Evolutionary conservation across 2,329 filamentous ascomycete species (phyloP).

Genomic region (Aspergillus ibericus): DNA sequence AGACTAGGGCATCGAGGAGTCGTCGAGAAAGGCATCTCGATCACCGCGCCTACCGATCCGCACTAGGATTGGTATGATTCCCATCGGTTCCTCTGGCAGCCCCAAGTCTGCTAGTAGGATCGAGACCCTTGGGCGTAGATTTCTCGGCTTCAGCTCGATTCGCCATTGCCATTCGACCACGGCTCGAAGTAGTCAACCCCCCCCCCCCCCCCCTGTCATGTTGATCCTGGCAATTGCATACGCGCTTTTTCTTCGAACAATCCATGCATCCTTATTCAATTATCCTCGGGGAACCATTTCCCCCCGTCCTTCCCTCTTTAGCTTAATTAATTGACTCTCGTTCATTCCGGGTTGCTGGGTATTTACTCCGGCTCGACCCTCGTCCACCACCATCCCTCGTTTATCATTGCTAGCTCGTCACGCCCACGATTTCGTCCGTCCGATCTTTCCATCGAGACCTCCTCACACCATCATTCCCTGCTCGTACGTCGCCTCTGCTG

Average conservation of each 20-base stretch:
- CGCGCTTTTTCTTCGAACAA: slow-evolving; percentile 14
- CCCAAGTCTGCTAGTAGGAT: slow-evolving; percentile 6
- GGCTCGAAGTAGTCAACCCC: slow-evolving; percentile 6
- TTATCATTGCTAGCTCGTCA: slow-evolving; percentile 6
- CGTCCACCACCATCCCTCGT: slow-evolving; percentile 6
- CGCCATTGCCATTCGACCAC: slow-evolving; percentile 8
- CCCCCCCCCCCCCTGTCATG: slow-evolving; percentile 13
- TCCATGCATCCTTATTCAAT: slow-evolving; percentile 19
- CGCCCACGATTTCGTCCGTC: not conserved
- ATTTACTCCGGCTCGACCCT: slow-evolving; percentile 13
- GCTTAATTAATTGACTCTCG: slow-evolving; percentile 16
- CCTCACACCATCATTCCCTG: slow-evolving; percentile 1
- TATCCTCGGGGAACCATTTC: slow-evolving; percentile 10
- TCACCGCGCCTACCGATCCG: not conserved
- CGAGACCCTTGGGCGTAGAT: slow-evolving; percentile 2
- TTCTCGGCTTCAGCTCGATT: not conserved
- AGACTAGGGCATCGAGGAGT: not conserved
- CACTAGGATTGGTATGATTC: not conserved
- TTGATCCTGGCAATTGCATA: slow-evolving; percentile 15
- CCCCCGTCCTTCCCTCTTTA: slow-evolving; percentile 11
- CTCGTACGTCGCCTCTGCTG: not conserved
- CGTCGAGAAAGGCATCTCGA: not conserved
- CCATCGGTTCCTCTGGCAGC: slow-evolving; percentile 1
- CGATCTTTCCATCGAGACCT: slow-evolving; percentile 4
- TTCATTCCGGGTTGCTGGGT: slow-evolving; percentile 9